These are phyloP conservation scores for Vitis labrusca DNA, from an alignment of 164 flowering plant species.

Conservation along the genomic window DNA sequence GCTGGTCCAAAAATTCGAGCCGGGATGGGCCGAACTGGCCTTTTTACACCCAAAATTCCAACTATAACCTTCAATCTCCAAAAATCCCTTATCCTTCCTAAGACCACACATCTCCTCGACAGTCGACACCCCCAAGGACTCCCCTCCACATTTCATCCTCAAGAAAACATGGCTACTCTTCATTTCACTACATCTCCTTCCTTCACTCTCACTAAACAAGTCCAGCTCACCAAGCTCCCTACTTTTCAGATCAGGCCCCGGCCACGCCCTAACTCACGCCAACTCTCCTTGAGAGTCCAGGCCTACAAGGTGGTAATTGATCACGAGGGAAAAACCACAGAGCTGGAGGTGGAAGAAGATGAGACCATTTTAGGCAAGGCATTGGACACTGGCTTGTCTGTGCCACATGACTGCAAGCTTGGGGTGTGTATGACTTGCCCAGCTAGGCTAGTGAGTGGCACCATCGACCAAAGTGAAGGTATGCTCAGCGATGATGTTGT, in stretches of 20 bases:
- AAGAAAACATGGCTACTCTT: conserved; percentile 43
- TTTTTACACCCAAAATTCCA: too few species aligned
- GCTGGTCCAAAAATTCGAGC: too few species aligned
- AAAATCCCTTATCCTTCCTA: conserved; percentile 29
- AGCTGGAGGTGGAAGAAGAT: conserved; percentile 78
- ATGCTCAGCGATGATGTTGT: conserved; percentile 97
- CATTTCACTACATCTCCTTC: conserved; percentile 38
- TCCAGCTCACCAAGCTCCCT: conserved; percentile 22
- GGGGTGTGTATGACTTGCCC: conserved; percentile 99
- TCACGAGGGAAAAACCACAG: conserved; percentile 60
- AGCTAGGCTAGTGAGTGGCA: conserved; percentile 68
- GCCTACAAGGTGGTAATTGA: conserved; percentile 78
- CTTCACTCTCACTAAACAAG: conserved; percentile 29
- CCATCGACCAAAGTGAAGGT: conserved; percentile 91
- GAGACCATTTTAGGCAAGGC: conserved; percentile 85
- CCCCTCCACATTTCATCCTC: background rate
- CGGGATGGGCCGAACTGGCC: too few species aligned
- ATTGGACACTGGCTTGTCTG: conserved; percentile 62
- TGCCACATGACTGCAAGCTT: conserved; percentile 95
- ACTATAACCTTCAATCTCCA: conserved; percentile 1
- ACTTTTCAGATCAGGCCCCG: conserved; percentile 14
- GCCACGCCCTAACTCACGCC: conserved; percentile 13
- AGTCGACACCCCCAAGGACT: background rate
- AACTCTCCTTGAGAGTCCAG: conserved; percentile 8
- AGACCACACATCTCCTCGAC: conserved; percentile 12